Evolutionary conservation across 2,329 filamentous ascomycete species (phyloP).

Genomic region (Corinectria fuckeliana): DNA sequence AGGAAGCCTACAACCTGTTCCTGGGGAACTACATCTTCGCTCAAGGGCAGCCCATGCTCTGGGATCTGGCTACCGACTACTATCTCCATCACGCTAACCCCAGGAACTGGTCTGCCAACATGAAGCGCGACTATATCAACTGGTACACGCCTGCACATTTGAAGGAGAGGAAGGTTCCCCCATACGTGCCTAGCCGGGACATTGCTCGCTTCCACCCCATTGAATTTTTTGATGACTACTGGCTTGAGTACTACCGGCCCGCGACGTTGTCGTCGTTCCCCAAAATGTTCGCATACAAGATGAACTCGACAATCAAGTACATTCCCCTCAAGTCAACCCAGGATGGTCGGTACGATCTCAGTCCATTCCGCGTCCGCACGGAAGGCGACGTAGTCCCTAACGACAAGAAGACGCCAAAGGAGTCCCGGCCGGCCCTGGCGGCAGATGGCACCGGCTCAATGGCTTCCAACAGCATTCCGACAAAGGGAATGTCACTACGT

Average conservation of each 20-base stretch:
- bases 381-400: slow-evolving; percentile 64
- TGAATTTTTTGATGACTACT: slow-evolving; percentile 86
- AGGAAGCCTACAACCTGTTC: slow-evolving; percentile 98
- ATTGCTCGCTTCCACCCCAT: slow-evolving; percentile 53
- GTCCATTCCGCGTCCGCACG: slow-evolving; percentile 83
- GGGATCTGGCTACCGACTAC: slow-evolving; percentile 95
- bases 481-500: slow-evolving; percentile 60
- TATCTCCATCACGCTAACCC: slow-evolving; percentile 93
- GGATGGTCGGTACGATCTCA: slow-evolving; percentile 80
- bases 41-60: slow-evolving; percentile 91
- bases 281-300: slow-evolving; percentile 91
- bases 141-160: slow-evolving; percentile 86
- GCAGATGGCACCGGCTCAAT: slow-evolving; percentile 50
- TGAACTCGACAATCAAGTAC: slow-evolving; percentile 88
- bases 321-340: slow-evolving; percentile 77
- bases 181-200: slow-evolving; percentile 47
- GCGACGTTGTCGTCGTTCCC: slow-evolving; percentile 85
- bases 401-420: slow-evolving; percentile 68
- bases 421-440: slow-evolving; percentile 45
- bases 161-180: slow-evolving; percentile 64
- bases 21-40: slow-evolving; percentile 93
- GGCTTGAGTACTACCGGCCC: slow-evolving; percentile 95
- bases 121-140: slow-evolving; percentile 76
- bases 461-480: slow-evolving; percentile 46
- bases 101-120: slow-evolving; percentile 69